These are phyloP conservation scores for Solioccasus polychromus DNA, from an alignment of 768 basidiomycete species.

Conservation along the genomic window DNA sequence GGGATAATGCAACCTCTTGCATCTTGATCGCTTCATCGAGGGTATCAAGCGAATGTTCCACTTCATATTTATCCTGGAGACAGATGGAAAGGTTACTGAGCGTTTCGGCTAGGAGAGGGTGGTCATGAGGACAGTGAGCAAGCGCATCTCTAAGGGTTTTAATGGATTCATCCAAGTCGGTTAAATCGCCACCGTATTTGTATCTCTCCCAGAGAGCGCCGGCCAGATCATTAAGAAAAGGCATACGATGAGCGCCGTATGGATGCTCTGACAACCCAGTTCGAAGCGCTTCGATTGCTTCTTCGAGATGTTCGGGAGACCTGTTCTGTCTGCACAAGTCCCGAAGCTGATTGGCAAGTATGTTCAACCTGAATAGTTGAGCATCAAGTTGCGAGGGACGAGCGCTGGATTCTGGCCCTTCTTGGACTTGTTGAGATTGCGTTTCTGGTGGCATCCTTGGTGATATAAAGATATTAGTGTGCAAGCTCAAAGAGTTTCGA, in stretches of 20 bases:
- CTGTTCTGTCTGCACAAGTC: not conserved
- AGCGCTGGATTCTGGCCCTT: not conserved
- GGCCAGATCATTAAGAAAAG: constrained; percentile 7
- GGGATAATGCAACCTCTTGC: constrained; percentile 3
- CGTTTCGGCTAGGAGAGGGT: constrained; percentile 1
- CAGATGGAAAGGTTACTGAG: constrained; percentile 15
- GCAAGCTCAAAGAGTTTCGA: no score
- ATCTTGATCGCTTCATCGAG: constrained; percentile 7
- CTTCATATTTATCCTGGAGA: constrained; percentile 1
- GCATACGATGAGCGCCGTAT: not conserved
- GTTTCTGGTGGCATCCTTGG: not conserved
- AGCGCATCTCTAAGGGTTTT: not conserved
- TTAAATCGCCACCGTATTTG: not conserved
- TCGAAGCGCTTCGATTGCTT: constrained; percentile 1
- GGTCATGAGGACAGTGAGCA: not conserved
- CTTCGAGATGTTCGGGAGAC: not conserved
- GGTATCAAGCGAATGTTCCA: not conserved
- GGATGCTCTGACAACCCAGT: constrained; percentile 1
- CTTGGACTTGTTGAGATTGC: not conserved
- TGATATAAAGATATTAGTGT: no score
- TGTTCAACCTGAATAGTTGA: not conserved
- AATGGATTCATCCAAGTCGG: constrained; percentile 9
- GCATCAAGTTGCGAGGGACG: not conserved
- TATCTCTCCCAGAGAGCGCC: constrained; percentile 3
- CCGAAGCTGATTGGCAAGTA: not conserved